Percentiles rank a stretch among this genome's conserved stretches.
These are phyloP conservation scores for Centaurea solstitialis DNA, from an alignment of 129 eudicot genomes.

Conservation along the genomic window DNA sequence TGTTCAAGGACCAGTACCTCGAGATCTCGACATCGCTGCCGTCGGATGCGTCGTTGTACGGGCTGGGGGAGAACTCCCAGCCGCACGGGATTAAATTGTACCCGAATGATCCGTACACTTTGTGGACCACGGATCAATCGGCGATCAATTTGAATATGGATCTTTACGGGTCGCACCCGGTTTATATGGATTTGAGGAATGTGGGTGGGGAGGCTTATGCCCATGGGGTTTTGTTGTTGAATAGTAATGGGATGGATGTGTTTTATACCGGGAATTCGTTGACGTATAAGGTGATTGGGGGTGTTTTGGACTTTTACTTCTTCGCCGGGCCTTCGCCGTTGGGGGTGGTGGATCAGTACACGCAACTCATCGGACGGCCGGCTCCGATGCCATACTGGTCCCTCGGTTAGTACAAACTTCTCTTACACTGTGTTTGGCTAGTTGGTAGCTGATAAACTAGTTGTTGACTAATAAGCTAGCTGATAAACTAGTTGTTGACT, in stretches of 20 bases:
- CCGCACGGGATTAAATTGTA: slow-evolving; percentile 85
- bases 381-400: slow-evolving; percentile 99
- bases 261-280: slow-evolving; percentile 79
- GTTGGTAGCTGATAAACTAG: too few relatives aligned
- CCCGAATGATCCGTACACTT: slow-evolving; percentile 91
- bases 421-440: background rate
- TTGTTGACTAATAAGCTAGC: too few relatives aligned
- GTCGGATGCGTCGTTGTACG: slow-evolving; percentile 82
- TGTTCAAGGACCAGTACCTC: slow-evolving; percentile 87
- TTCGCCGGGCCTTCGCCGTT: slow-evolving; percentile 87
- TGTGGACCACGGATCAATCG: slow-evolving; percentile 79
- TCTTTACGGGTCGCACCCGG: slow-evolving; percentile 93
- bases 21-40: slow-evolving; percentile 87
- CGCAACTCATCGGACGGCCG: slow-evolving; percentile 84
- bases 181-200: slow-evolving; percentile 95
- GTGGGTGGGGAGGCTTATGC: slow-evolving; percentile 56
- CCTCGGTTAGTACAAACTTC: slow-evolving; percentile 54
- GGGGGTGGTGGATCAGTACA: slow-evolving; percentile 88
- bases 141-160: slow-evolving; percentile 88
- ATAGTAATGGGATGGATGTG: slow-evolving; percentile 98
- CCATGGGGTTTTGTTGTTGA: slow-evolving; percentile 82
- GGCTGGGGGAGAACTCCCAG: slow-evolving; percentile 91
- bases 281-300: slow-evolving; percentile 98
- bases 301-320: slow-evolving; percentile 95
- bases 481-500: too few relatives aligned